Evolutionary conservation across 1,284 basidiomycete species (phyloP), one percentile per base, ranked within the genome.

Genomic region (Pseudozyma tsukubaensis): DNA sequence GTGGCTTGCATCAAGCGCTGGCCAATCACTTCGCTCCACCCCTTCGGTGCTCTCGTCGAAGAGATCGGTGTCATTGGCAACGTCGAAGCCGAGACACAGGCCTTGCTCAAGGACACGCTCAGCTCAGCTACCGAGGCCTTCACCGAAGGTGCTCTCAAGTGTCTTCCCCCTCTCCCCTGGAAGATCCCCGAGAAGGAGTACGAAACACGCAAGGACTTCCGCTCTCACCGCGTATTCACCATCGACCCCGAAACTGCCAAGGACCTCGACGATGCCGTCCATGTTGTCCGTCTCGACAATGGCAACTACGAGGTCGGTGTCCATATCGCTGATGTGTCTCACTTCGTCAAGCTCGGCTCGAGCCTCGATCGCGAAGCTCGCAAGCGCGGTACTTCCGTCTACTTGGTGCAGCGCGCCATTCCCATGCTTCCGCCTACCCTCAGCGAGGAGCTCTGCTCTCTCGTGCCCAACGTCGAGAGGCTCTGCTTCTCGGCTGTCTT

Each of bases 21-120:
- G 88, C 88, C 88, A 34, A 89, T 88, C 84, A 97, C 94, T 77
- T 97, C 94, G 53, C 89, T 99, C 39, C 97, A 99, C 89, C 97
- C 97, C 18, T 99, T 99, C 85, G 97, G 97, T 69, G 97, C 96
- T 36, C 88, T 99, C 40, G 96, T 98, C 40, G 97, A 99, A 85
- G 95, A 98, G 85, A 90, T 99, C 50, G 97, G 97, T 42, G 92
- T 94, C n/a, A 99, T 99, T 75, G 97, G 97, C 44, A 93, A 98
- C 77, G 91, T 95, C 53, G 94, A 98, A 85, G 95, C 97, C 9
- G 96, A 99, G 86, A 98, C 96, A 1, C 94, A 93, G 76, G 97
- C 97, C 13, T 87, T 99, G 64, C 88, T 99, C 76, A 98, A 98
- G 86, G 96, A 99, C 85, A 97, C 94, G 88, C 97, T 98, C 65